Evolutionary conservation across 345 rosid genomes (phyloP).

Genomic region (Pistacia integerrima): DNA sequence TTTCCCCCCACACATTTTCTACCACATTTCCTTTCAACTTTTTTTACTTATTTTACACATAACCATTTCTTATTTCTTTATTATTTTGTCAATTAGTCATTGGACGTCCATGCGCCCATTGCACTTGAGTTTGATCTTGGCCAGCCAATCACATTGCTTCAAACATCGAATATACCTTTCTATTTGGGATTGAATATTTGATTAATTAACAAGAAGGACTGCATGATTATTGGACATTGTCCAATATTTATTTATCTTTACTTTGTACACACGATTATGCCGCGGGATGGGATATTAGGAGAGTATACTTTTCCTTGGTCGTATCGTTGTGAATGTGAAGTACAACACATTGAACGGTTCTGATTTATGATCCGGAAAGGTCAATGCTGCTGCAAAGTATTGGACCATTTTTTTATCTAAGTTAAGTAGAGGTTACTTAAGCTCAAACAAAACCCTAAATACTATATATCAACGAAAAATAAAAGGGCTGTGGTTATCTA

Average conservation of each 20-base stretch:
- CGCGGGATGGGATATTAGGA: background rate
- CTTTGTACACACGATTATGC: background rate
- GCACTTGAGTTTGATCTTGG: slow-evolving; percentile 13
- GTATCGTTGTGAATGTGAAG: slow-evolving; percentile 6
- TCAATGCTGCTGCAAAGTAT: background rate
- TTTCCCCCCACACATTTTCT: no score
- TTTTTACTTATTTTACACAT: no score
- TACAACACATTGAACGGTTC: slow-evolving; percentile 23
- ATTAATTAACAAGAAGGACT: background rate
- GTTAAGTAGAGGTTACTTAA: no score
- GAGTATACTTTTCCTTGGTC: slow-evolving; percentile 9
- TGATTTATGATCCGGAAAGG: slow-evolving; percentile 12
- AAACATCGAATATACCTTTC: background rate
- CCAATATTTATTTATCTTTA: background rate
- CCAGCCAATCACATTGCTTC: background rate
- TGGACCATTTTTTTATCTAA: background rate
- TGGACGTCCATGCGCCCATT: slow-evolving; percentile 6
- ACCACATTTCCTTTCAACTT: no score
- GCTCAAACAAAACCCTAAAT: slow-evolving; percentile 14
- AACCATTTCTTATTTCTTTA: background rate
- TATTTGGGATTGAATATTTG: background rate
- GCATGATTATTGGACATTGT: slow-evolving; percentile 5
- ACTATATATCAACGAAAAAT: slow-evolving; percentile 14
- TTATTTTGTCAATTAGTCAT: background rate
- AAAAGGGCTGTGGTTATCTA: background rate